Percentiles rank a stretch among this genome's conserved stretches.
Evolutionary conservation across 2,329 filamentous ascomycete genomes (phyloP).

Genomic region (Graphilbum ipis-grandicollis): DNA sequence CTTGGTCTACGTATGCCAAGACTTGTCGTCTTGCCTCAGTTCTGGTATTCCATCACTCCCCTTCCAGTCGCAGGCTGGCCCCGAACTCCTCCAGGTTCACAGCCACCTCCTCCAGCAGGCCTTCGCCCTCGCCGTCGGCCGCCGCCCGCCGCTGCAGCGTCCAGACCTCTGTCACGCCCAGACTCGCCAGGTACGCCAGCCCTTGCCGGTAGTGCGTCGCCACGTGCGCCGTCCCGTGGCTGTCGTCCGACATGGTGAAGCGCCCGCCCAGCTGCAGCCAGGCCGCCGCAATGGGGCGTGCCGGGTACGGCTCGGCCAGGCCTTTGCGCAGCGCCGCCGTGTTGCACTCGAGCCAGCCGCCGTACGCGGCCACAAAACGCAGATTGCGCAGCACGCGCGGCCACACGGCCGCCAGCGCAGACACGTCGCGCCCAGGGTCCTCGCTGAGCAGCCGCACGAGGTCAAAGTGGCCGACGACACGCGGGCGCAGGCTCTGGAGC

Average conservation of each 20-base stretch:
- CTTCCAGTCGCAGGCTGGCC: slow-evolving; percentile 2
- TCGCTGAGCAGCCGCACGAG: slow-evolving; percentile 67
- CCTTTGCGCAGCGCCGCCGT: slow-evolving; percentile 78
- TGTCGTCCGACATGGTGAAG: slow-evolving; percentile 90
- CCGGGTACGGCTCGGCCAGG: slow-evolving; percentile 78
- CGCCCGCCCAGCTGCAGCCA: slow-evolving; percentile 57
- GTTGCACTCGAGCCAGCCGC: slow-evolving; percentile 79
- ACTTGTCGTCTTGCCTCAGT: too few relatives aligned
- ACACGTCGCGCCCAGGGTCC: slow-evolving; percentile 40
- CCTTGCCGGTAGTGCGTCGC: slow-evolving; percentile 66
- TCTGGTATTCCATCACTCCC: background rate
- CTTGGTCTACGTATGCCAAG: too few relatives aligned
- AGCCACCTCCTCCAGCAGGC: slow-evolving; percentile 21
- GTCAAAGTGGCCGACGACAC: slow-evolving; percentile 86
- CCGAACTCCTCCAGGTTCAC: slow-evolving; percentile 8
- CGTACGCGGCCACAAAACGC: slow-evolving; percentile 49
- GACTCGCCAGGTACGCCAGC: slow-evolving; percentile 49
- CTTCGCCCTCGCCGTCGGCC: slow-evolving; percentile 1
- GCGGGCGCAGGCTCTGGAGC: slow-evolving; percentile 53
- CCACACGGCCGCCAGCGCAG: slow-evolving; percentile 37
- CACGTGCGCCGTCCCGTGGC: slow-evolving; percentile 74
- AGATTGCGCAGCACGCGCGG: slow-evolving; percentile 57
- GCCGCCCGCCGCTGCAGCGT: slow-evolving; percentile 23
- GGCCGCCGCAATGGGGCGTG: slow-evolving; percentile 56
- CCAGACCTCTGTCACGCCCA: slow-evolving; percentile 49